These are phyloP conservation scores for Elaphomyces granulatus DNA, from an alignment of 495 filamentous ascomycete species.

Conservation along the genomic window DNA sequence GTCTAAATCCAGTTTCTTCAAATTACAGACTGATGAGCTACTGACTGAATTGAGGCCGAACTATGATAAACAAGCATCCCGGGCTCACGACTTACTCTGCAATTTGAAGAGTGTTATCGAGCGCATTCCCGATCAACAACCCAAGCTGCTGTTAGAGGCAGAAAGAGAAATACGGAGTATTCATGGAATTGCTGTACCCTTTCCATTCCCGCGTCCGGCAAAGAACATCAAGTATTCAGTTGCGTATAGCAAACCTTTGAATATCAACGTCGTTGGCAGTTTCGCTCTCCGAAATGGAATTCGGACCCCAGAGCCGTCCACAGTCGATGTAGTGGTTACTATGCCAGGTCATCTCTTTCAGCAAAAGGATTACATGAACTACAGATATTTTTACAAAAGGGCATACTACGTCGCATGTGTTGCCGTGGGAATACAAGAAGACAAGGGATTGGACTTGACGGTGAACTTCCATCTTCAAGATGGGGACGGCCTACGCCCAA, in stretches of 20 bases:
- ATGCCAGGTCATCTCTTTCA: constrained; percentile 75
- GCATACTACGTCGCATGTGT: constrained; percentile 82
- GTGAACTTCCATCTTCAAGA: constrained; percentile 53
- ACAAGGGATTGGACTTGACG: constrained; percentile 36
- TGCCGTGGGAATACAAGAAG: constrained; percentile 48
- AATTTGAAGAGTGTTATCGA: constrained; percentile 66
- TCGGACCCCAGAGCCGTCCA: constrained; percentile 39
- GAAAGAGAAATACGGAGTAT: constrained; percentile 50
- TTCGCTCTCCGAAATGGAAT: constrained; percentile 64
- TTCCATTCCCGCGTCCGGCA: constrained; percentile 59
- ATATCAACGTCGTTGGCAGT: constrained; percentile 79
- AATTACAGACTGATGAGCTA: constrained; percentile 77
- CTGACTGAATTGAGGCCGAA: constrained; percentile 52
- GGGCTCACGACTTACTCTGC: constrained; percentile 55
- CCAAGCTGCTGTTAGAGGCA: constrained; percentile 48
- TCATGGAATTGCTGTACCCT: constrained; percentile 58
- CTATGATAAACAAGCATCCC: constrained; percentile 48
- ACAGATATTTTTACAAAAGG: constrained; percentile 88
- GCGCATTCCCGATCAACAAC: constrained; percentile 38
- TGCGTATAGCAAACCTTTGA: constrained; percentile 56
- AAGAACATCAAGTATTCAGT: constrained; percentile 67
- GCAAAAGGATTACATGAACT: constrained; percentile 86
- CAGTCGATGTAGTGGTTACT: constrained; percentile 68
- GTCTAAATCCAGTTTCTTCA: constrained; percentile 63
- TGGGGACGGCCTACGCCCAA: constrained; percentile 64